phyloP scores from a whole-genome alignment of 1,139 yeast species.

The Taiozyma sp. region DNA sequence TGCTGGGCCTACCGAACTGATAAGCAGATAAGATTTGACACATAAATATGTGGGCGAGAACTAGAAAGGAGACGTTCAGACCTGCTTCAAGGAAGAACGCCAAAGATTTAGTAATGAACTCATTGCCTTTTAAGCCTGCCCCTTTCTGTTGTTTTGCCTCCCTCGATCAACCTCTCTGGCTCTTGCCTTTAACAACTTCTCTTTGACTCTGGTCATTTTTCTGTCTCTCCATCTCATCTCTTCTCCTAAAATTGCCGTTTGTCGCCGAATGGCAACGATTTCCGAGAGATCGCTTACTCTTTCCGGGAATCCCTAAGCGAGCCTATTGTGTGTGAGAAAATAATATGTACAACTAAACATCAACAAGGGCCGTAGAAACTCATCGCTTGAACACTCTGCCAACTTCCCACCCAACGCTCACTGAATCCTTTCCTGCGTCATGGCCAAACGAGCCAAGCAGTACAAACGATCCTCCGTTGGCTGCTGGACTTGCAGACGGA shows the following conservation, averaged over 20 bases:
- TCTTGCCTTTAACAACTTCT: background rate
- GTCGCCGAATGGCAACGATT: background rate
- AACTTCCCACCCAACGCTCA: background rate
- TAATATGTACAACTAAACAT: background rate
- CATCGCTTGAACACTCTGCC: background rate
- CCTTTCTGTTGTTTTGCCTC: background rate
- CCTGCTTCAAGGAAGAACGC: too few species aligned
- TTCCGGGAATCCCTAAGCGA: background rate
- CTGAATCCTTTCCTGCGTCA: constrained; percentile 5
- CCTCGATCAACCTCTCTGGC: background rate
- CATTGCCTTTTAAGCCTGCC: too few species aligned
- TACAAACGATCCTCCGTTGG: constrained; percentile 43
- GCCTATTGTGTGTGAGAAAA: too few species aligned
- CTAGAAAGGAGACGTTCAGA: too few species aligned
- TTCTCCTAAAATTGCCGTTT: background rate
- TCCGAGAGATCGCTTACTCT: background rate
- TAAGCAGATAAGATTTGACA: background rate
- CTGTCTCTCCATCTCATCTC: background rate
- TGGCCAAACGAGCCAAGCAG: constrained; percentile 6
- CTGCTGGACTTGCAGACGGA: constrained; percentile 46
- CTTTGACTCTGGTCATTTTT: background rate
- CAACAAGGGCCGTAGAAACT: background rate
- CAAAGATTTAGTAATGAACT: too few species aligned
- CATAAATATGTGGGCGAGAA: background rate
- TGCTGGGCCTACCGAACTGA: background rate